Base-by-base conservation (phyloP, 257 asterid species). In the Hygrophila difformis region DNA sequence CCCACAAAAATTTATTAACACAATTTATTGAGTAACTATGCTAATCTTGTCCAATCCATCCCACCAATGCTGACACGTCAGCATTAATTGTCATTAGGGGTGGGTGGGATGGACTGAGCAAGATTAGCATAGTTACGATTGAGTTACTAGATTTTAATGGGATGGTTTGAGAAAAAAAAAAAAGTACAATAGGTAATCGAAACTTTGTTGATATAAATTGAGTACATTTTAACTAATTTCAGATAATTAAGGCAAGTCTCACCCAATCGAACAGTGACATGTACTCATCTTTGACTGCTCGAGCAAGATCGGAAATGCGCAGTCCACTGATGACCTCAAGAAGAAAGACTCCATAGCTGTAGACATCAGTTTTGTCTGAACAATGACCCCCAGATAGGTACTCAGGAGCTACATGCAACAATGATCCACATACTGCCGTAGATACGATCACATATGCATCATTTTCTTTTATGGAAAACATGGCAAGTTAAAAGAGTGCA, bases 331-430 rank as follows among this genome's bases (percentile, higher is more conserved):
- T 52, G 56, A 64, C 53, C 44, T 64, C 71, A 15, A 64, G 71
- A 40, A 64, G 65, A 60, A 52, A 39, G 39, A 53, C 46, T 26
- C 71, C 71, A 59, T 59, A 65, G 21, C 67, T 59, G 35, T 51
- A 65, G 40, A 59, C 66, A 54, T 65, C 71, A 6, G 57, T 59
- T 21, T 65, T 65, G 51, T 65, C 67, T 13, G 71, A 59, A 34
- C 53, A 41, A 33, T 47, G 53, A 16, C 71, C 71, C 1, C 53
- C 59, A 7, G 58, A 39, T 14, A 59, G 43, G 35, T 65, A 65
- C 49, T 65, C 71, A n/a, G 71, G 71, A 18, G 71, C 62, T 17
- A 65, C 59, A 54, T 65, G 62, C 9, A 66, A 8, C 16, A 16
- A 6, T 5, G 22, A 16, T 40, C 46, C 46, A 0, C 11, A 24